Conservation (phyloP, 176 grass and related monocot genomes). For the Cocos nucifera region DNA sequence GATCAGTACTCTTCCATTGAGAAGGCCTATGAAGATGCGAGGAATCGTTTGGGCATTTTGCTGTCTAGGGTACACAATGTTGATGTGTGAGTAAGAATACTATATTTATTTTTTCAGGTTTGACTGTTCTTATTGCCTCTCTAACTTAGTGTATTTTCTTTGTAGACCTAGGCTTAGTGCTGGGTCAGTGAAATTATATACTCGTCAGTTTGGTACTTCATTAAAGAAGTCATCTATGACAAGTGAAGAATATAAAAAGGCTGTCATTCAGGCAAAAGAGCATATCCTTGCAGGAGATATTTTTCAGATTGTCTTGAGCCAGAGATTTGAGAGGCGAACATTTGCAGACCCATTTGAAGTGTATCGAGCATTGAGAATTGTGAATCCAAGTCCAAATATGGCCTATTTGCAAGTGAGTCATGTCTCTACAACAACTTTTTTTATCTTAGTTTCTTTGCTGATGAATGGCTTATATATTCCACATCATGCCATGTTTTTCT, state of each 20-base stretch:
- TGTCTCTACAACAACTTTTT: neutral
- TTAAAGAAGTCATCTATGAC: constrained; percentile 73
- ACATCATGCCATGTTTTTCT: no score
- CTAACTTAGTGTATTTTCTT: constrained; percentile 9
- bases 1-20: constrained; percentile 54
- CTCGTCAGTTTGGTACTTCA: constrained; percentile 46
- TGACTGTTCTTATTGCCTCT: constrained; percentile 1
- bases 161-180: constrained; percentile 30
- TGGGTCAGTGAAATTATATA: constrained; percentile 59
- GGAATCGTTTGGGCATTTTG: constrained; percentile 34
- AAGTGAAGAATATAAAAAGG: constrained; percentile 52
- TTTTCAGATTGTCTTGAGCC: constrained; percentile 83
- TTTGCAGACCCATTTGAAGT: constrained; percentile 78
- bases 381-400: constrained; percentile 92
- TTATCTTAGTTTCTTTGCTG: neutral
- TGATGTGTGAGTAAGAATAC: constrained; percentile 51
- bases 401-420: constrained; percentile 70
- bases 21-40: constrained; percentile 63
- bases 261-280: constrained; percentile 68
- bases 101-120: neutral
- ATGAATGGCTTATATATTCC: neutral
- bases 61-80: constrained; percentile 71
- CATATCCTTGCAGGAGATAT: constrained; percentile 79
- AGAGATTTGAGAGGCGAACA: constrained; percentile 72
- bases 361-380: constrained; percentile 68